phyloP scores from a whole-genome alignment of 441 rosid species.

The Pelargonium cotyledonis region DNA sequence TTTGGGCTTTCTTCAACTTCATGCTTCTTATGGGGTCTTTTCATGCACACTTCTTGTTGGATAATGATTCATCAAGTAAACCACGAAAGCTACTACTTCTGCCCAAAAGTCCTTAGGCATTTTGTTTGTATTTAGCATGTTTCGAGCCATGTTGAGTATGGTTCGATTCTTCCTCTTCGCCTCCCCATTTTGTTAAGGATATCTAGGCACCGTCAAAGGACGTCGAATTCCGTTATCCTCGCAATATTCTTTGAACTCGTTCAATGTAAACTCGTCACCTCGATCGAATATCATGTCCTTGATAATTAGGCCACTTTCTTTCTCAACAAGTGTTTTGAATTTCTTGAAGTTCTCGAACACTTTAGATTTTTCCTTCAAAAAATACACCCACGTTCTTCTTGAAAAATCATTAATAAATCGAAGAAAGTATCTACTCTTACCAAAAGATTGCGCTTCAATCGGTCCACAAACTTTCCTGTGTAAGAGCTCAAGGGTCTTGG shows the following conservation, averaged over 20 bases:
- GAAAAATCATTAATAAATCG: no score
- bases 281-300: background rate
- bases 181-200: background rate
- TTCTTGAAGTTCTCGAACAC: background rate
- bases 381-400: no score
- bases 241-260: background rate
- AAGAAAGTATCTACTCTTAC: no score
- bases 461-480: no score
- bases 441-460: no score
- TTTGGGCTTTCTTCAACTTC: no score
- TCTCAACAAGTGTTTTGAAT: background rate
- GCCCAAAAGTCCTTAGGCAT: background rate
- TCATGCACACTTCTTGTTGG: no score
- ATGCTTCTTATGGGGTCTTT: no score
- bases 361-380: background rate
- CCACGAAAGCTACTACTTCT: no score
- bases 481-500: no score
- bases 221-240: background rate
- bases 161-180: conserved; percentile 9
- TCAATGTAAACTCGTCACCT: conserved; percentile 2
- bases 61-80: no score
- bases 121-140: background rate
- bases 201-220: background rate
- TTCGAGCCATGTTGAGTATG: background rate
- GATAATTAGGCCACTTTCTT: background rate